These are phyloP conservation scores for Hygrocybe punicea DNA, from an alignment of 768 basidiomycete species.

Conservation along the genomic window DNA sequence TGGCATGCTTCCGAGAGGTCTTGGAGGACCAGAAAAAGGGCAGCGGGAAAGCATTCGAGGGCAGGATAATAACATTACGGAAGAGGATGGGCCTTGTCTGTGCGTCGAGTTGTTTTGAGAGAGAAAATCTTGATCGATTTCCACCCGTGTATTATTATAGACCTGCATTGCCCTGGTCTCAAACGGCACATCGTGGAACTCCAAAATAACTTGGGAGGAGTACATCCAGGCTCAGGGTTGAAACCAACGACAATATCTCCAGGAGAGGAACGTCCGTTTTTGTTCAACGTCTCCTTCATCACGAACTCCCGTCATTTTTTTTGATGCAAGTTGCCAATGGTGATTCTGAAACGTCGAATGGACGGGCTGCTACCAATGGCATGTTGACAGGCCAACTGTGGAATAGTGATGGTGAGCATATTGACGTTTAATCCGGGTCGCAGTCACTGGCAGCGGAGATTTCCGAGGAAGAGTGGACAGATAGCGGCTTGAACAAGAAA, in stretches of 20 bases:
- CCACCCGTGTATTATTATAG: constrained; percentile 17
- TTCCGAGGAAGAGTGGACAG: constrained; percentile 39
- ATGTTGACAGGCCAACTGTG: background rate
- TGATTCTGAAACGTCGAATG: constrained; percentile 21
- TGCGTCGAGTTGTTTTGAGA: constrained; percentile 30
- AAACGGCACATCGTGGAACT: constrained; percentile 32
- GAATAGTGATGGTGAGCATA: constrained; percentile 29
- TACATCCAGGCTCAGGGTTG: background rate
- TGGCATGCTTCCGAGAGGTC: constrained; percentile 45
- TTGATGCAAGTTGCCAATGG: constrained; percentile 41
- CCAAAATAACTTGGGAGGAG: background rate
- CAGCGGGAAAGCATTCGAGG: constrained; percentile 44
- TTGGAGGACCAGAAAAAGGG: constrained; percentile 29
- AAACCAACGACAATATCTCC: constrained; percentile 9
- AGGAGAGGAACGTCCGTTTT: constrained; percentile 38
- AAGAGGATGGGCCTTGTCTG: constrained; percentile 48
- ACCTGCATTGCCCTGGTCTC: constrained; percentile 41
- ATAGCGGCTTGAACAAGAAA: constrained; percentile 46
- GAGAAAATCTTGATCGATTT: background rate
- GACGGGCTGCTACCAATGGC: constrained; percentile 1
- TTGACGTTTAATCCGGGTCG: constrained; percentile 25
- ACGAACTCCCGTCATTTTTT: constrained; percentile 43
- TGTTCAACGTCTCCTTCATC: constrained; percentile 49
- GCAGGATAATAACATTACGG: constrained; percentile 40
- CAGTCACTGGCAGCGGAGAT: constrained; percentile 24